These are phyloP conservation scores for Petunia hybrid DNA, from an alignment of 305 asterid species.

Conservation along the genomic window DNA sequence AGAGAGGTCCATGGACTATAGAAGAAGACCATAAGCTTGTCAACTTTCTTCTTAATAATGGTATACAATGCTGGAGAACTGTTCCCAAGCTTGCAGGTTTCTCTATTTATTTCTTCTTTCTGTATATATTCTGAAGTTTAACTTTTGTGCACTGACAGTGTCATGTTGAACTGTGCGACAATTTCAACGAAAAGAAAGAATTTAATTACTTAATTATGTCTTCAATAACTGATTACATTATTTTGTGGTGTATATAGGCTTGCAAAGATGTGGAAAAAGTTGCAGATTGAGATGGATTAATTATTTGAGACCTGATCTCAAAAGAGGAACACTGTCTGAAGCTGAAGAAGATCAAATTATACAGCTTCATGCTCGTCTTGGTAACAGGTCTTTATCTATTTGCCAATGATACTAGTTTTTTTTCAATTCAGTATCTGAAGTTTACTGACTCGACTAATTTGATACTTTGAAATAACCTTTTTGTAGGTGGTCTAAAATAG, in stretches of 20 bases:
- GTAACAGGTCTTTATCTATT: conserved; percentile 55
- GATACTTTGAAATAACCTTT: background rate
- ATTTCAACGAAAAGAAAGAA: background rate
- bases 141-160: no score
- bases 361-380: conserved; percentile 66
- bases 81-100: conserved; percentile 78
- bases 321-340: conserved; percentile 60
- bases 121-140: background rate
- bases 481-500: conserved; percentile 70
- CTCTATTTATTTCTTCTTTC: background rate
- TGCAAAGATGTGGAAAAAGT: conserved; percentile 66
- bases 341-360: conserved; percentile 64
- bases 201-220: background rate
- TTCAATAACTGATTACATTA: background rate
- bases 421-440: background rate
- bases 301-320: conserved; percentile 68
- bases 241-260: conserved; percentile 41
- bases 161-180: background rate
- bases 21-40: conserved; percentile 71
- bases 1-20: conserved; percentile 79
- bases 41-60: conserved; percentile 56
- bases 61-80: conserved; percentile 71
- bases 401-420: background rate
- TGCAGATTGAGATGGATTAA: conserved; percentile 70
- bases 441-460: background rate